Evolutionary conservation across 768 basidiomycete genomes (phyloP).

Genomic region (Gloeostereum incarnatum): DNA sequence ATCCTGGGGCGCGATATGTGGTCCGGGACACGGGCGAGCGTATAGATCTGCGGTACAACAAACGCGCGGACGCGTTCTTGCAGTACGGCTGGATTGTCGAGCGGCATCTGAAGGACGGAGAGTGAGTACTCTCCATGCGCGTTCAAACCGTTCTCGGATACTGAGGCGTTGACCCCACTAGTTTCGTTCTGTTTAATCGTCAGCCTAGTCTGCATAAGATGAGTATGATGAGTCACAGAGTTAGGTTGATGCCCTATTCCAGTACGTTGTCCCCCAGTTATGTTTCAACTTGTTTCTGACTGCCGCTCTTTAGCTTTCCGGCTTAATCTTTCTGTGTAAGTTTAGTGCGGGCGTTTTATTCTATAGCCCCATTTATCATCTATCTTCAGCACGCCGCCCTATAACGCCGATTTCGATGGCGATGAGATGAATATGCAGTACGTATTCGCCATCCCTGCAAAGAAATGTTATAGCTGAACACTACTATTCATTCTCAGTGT

Average conservation of each 20-base stretch:
- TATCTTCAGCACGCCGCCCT: conserved; percentile 74
- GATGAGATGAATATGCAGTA: conserved; percentile 99
- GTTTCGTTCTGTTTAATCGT: conserved; percentile 93
- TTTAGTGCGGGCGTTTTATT: conserved; percentile 14
- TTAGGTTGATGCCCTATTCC: conserved; percentile 96
- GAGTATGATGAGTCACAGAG: conserved; percentile 99
- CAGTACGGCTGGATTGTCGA: conserved; percentile 99
- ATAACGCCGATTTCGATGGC: conserved; percentile 99
- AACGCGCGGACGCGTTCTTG: conserved; percentile 87
- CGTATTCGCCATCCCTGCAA: conserved; percentile 22
- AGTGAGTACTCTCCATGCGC: conserved; percentile 49
- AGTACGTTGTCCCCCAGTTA: conserved; percentile 43
- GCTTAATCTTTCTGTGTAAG: conserved; percentile 94
- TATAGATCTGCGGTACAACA: conserved; percentile 94
- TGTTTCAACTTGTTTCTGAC: conserved; percentile 6
- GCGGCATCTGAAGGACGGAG: conserved; percentile 94
- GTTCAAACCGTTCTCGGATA: not conserved
- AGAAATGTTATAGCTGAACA: conserved; percentile 3
- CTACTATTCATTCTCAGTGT: conserved; percentile 43
- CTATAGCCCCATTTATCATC: conserved; percentile 17
- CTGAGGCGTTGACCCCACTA: conserved; percentile 17
- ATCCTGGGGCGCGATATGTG: conserved; percentile 95
- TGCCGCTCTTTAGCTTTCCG: conserved; percentile 66
- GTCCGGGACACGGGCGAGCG: conserved; percentile 96
- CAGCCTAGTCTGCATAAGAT: conserved; percentile 99